These are phyloP conservation scores for California macrophylla DNA, from an alignment of 441 rosid species.

Conservation along the genomic window DNA sequence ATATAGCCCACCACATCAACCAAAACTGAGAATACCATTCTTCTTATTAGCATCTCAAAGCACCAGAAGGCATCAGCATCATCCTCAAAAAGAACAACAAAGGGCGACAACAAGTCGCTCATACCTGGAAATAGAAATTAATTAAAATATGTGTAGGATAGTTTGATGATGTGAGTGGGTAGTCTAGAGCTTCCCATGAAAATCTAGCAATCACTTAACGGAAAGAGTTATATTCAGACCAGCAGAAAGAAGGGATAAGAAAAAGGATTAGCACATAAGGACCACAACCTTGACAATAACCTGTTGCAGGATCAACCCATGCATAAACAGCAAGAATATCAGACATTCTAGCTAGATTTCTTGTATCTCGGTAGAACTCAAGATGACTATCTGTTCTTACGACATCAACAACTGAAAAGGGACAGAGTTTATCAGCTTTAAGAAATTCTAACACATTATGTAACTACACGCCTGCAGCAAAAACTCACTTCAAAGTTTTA, in stretches of 20 bases:
- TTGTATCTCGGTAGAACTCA: constrained; percentile 76
- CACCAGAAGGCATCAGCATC: constrained; percentile 98
- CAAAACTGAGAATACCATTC: constrained; percentile 47
- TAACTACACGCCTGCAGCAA: neutral
- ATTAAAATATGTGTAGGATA: constrained; percentile 13
- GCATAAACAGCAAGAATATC: constrained; percentile 98
- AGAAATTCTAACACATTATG: constrained; percentile 10
- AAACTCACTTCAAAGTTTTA: constrained; percentile 13
- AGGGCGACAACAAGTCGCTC: constrained; percentile 95
- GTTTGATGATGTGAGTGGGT: neutral
- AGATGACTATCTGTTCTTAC: constrained; percentile 94
- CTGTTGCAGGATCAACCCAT: constrained; percentile 93
- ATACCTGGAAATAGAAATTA: constrained; percentile 48
- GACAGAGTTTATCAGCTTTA: constrained; percentile 17
- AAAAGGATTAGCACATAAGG: constrained; percentile 7
- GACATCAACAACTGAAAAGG: constrained; percentile 78
- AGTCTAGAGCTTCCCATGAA: neutral
- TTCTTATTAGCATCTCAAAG: constrained; percentile 93
- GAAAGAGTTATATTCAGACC: neutral
- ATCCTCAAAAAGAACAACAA: constrained; percentile 84
- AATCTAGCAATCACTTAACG: neutral
- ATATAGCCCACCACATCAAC: constrained; percentile 16
- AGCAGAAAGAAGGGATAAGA: neutral
- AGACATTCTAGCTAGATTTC: constrained; percentile 85
- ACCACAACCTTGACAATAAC: constrained; percentile 90